Evolutionary conservation across 1,139 yeast genomes (phyloP), one percentile per base, ranked within the genome.

Genomic region (Yamadazyma mexicana): DNA sequence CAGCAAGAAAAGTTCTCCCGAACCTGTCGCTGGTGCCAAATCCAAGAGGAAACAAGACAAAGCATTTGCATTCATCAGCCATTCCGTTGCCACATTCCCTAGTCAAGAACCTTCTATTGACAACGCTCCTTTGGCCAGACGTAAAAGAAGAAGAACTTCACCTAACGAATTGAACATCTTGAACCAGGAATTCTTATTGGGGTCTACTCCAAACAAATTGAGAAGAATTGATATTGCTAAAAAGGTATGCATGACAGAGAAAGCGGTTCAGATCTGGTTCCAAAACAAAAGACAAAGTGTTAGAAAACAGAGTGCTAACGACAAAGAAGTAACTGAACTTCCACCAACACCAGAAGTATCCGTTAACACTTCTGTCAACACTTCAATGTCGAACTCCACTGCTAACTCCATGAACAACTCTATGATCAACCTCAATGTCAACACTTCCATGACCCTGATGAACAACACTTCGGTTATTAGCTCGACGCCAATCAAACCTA

Each of bases 231-330:
- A 80, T 48, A 86, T 92, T 50, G 95, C 97, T 12, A 62, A 67
- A 26, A 78, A 73, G 48, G 95, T 92, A 32, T 80, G 81, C 47
- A 92, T 91, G 98, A 79, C 92, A n/a, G 97, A 89, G 60, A 89
- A 89, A 61, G 95, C 97, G 1, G 95, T 92, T 23, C 98, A 92
- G 65, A 88, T 92, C 48, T 92, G 98, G 98, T 92, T 92, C 64
- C 98, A 92, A 64, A 92, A 92, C 64, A 86, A 82, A 61, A 81
- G 98, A 62, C 98, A 92, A 66, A 77, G 89, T 32, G 64, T 82
- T 49, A 79, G 94, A 49, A 82, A 79, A 52, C 76, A 66, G 47
- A 56, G 59, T 42, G 59, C 54, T 40, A 46, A 54, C 35, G 77
- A 73, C 47, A 66, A 59, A 50, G 78, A 73, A 52, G 58, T 72